phyloP scores from a whole-genome alignment of 257 asterid species.

The Eucommia ulmoides region DNA sequence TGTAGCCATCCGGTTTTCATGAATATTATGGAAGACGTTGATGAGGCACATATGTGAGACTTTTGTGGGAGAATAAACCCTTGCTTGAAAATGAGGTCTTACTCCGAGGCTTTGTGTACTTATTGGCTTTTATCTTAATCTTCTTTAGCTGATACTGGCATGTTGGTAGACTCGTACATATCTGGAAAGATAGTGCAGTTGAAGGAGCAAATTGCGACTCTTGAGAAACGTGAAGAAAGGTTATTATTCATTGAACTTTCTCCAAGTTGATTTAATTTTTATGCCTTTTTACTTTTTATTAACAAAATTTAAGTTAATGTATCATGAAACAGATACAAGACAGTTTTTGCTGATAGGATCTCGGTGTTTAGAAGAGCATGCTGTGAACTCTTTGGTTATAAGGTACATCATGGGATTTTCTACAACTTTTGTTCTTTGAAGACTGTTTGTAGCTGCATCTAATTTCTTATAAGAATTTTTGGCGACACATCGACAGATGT shows the following conservation, averaged over 20 bases:
- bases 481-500: too few relatives aligned
- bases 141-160: constrained; percentile 90
- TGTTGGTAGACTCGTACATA: constrained; percentile 72
- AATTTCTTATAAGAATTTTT: too few relatives aligned
- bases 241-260: too few relatives aligned
- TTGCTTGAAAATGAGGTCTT: too few relatives aligned
- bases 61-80: too few relatives aligned
- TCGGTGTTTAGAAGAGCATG: constrained; percentile 98
- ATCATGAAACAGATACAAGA: constrained; percentile 61
- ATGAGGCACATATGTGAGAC: too few relatives aligned
- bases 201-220: constrained; percentile 95
- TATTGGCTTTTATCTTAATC: too few relatives aligned
- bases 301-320: constrained; percentile 16
- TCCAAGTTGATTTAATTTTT: constrained; percentile 9
- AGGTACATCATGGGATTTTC: constrained; percentile 39
- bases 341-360: constrained; percentile 92
- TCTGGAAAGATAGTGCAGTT: constrained; percentile 83
- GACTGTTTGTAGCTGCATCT: too few relatives aligned
- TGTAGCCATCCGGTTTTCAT: too few relatives aligned
- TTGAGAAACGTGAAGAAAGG: constrained; percentile 97
- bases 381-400: constrained; percentile 96
- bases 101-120: too few relatives aligned
- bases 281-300: neutral
- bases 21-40: too few relatives aligned
- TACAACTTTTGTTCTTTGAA: constrained; percentile 7